Base-by-base conservation (phyloP, 352 stramenopile genomes). In the Ophiocytium majus region DNA sequence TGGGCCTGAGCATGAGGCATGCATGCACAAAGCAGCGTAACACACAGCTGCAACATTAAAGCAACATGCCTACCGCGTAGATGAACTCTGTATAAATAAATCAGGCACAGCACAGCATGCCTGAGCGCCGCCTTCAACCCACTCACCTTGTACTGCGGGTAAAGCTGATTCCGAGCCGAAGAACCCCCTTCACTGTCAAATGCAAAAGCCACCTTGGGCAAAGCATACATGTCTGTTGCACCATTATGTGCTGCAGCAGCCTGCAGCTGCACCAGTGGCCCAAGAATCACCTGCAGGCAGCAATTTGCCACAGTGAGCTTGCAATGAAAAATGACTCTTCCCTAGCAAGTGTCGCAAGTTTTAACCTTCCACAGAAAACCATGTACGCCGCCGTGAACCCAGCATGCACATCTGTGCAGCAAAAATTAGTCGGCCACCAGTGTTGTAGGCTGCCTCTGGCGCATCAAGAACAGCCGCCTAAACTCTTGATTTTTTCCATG, bases 81-180 rank as follows among this genome's bases (percentile, higher is more conserved):
- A 23, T 23, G 19, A 71, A 71, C 19, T 28, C 23, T 71, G 57
- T 71, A 71, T 28, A 71, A 71, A 71, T 28, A 28, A 71, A 71
- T 71, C 23, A 71, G 28, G 23, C 28, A 28, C 28, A 23, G 28
- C 28, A 23, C 57, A 71, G 23, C 28, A 23, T 23, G 28, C 28
- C 28, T 71, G 57, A 23, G 23, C 28, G 23, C 57, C 57, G 28
- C 19, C 28, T 23, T 71, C 23, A 71, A 23, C 23, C 23, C 14
- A 78, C 35, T 34, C 9, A 37, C 57, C 64, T 86, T 86, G 82
- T 88, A 88, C n/a, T 50, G 28, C 10, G 85, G 81, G 64, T 87
- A 86, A 0, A 88, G 76, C 32, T 83, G 43, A n/a, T 88, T 83
- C 1, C 85, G 63, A 28, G 82, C 35, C 1, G 35, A 80, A 43